Conservation (phyloP, 139 green algal species). For the Tetraselmis striata region DNA sequence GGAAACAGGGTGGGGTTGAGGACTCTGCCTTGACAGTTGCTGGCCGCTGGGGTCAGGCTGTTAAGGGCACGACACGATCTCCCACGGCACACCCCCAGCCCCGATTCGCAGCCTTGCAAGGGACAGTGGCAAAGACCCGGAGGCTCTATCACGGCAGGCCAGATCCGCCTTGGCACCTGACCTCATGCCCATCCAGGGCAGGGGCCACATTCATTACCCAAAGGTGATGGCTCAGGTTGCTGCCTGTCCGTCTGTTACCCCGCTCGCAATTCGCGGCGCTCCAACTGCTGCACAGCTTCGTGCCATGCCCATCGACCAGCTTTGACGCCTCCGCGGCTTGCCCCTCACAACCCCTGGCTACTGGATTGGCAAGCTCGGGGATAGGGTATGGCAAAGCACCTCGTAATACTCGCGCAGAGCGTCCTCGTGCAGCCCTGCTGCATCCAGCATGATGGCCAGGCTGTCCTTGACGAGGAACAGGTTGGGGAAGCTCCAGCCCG, state of each 20-base stretch:
- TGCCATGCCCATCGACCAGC: neutral
- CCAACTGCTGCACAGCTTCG: slow-evolving; percentile 13
- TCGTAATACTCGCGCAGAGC: neutral
- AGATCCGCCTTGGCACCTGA: too few relatives aligned
- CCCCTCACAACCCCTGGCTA: slow-evolving; percentile 25
- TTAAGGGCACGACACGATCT: too few relatives aligned
- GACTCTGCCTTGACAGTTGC: too few relatives aligned
- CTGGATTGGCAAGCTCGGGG: neutral
- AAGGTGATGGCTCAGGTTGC: too few relatives aligned
- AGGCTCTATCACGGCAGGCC: too few relatives aligned
- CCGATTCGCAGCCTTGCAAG: too few relatives aligned
- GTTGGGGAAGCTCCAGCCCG: slow-evolving; percentile 60
- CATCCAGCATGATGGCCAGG: slow-evolving; percentile 74
- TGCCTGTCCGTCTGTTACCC: neutral
- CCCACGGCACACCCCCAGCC: too few relatives aligned
- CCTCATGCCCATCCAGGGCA: too few relatives aligned
- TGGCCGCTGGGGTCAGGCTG: too few relatives aligned
- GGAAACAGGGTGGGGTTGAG: slow-evolving; percentile 9
- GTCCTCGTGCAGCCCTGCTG: slow-evolving; percentile 32
- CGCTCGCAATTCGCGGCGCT: neutral
- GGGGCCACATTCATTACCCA: too few relatives aligned
- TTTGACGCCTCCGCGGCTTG: neutral
- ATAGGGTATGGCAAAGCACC: neutral
- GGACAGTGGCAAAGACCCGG: too few relatives aligned
- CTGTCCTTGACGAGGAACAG: slow-evolving; percentile 86